These are phyloP conservation scores for Plectosphaerella plurivora DNA, from an alignment of 2,329 filamentous ascomycete species.

Conservation along the genomic window DNA sequence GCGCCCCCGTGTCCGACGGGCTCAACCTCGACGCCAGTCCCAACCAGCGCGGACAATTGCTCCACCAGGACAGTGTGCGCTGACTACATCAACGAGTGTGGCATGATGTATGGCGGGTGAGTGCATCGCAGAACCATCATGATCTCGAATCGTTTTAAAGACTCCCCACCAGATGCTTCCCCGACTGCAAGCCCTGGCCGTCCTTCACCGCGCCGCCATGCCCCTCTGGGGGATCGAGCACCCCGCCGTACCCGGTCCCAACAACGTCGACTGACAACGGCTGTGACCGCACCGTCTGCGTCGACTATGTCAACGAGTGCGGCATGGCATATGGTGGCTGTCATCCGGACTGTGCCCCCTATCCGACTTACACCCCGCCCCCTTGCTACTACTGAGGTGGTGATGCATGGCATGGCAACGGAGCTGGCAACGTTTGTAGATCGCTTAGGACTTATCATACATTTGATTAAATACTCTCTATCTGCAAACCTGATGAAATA, in stretches of 20 bases:
- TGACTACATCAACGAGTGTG: conserved; percentile 13
- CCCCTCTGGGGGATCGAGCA: not conserved
- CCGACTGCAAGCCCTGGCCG: conserved; percentile 11
- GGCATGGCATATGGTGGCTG: conserved; percentile 3
- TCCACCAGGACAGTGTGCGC: conserved; percentile 16
- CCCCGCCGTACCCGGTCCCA: too few relatives aligned
- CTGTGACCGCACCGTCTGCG: conserved; percentile 3
- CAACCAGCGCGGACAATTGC: conserved; percentile 13
- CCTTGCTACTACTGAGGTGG: not conserved
- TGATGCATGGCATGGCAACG: not conserved
- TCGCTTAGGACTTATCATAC: too few relatives aligned
- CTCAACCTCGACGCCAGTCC: not conserved
- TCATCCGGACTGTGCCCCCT: not conserved
- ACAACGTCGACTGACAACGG: not conserved
- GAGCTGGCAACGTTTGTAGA: not conserved
- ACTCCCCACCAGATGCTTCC: conserved; percentile 5
- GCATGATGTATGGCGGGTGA: conserved; percentile 16
- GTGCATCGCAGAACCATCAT: not conserved
- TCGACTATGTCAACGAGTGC: conserved; percentile 6
- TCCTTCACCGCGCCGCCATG: conserved; percentile 12
- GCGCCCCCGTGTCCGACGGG: conserved; percentile 10
- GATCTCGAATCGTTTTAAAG: not conserved
- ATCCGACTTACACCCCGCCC: not conserved
- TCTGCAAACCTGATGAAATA: too few relatives aligned
- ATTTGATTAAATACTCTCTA: too few relatives aligned